These are phyloP conservation scores for Carex arenaria DNA, from an alignment of 202 grass and related monocot species.

Conservation along the genomic window DNA sequence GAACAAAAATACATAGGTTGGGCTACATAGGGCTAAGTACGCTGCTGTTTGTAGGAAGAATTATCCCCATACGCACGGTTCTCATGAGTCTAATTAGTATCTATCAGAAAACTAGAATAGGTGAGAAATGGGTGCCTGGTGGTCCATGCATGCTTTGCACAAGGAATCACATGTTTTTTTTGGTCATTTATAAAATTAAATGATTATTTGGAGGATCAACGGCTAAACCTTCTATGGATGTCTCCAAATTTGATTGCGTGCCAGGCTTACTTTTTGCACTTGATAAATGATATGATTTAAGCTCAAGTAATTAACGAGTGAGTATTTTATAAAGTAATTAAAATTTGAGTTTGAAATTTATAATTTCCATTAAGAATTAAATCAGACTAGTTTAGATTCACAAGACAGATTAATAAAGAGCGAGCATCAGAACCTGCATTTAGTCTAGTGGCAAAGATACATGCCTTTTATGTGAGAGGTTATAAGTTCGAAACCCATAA, in stretches of 20 bases:
- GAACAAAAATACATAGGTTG: too few species aligned
- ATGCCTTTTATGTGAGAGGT: too few species aligned
- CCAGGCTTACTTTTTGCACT: not conserved
- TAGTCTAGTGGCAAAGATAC: too few species aligned
- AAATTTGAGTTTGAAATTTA: too few species aligned
- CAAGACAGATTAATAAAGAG: too few species aligned
- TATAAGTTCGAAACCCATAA: too few species aligned
- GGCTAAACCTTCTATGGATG: not conserved
- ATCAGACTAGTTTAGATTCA: too few species aligned
- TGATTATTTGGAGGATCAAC: not conserved
- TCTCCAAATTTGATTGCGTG: not conserved
- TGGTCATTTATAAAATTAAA: too few species aligned
- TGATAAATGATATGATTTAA: not conserved
- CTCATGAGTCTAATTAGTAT: not conserved
- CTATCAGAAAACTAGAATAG: too few species aligned
- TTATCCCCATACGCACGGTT: conserved; percentile 8
- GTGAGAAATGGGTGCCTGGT: not conserved
- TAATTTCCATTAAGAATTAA: too few species aligned
- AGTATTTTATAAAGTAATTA: not conserved
- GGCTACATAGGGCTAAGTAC: conserved; percentile 3
- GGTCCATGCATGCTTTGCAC: not conserved
- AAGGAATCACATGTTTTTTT: not conserved
- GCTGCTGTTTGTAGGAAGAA: not conserved
- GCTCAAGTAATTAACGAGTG: not conserved
- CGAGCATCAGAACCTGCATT: too few species aligned